Percentiles rank a stretch among this genome's conserved stretches.
These are phyloP conservation scores for Sugiyamaella paludigena DNA, from an alignment of 1,139 yeast genomes.

Conservation along the genomic window DNA sequence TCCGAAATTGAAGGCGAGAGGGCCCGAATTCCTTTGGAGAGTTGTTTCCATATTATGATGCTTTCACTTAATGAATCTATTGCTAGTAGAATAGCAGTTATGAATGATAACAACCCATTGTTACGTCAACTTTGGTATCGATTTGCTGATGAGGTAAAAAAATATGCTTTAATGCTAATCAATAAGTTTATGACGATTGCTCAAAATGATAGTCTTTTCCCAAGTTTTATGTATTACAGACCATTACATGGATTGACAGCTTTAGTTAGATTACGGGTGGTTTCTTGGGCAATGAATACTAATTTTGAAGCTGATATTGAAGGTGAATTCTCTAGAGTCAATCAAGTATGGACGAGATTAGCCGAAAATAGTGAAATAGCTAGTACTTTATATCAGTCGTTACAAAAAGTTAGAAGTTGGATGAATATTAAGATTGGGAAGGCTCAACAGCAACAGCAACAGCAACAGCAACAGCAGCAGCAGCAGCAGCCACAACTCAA, in stretches of 20 bases:
- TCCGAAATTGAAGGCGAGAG: not conserved
- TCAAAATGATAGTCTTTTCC: constrained; percentile 44
- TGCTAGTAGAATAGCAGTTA: not conserved
- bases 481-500: too few relatives aligned
- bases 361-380: constrained; percentile 9
- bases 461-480: too few relatives aligned
- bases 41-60: not conserved
- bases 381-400: constrained; percentile 4
- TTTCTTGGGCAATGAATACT: constrained; percentile 19
- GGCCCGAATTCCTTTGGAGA: not conserved
- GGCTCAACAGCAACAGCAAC: too few relatives aligned
- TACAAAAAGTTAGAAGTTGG: constrained; percentile 15
- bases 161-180: constrained; percentile 20
- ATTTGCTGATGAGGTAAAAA: constrained; percentile 1
- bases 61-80: constrained; percentile 4
- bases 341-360: constrained; percentile 15
- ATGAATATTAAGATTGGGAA: constrained; percentile 10
- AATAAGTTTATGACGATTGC: constrained; percentile 47
- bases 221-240: constrained; percentile 54
- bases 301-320: constrained; percentile 17
- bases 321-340: constrained; percentile 13
- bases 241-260: constrained; percentile 53
- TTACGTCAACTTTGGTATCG: not conserved
- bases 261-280: constrained; percentile 21
- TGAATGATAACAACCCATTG: not conserved